Conservation (phyloP, 108 stramenopile species). For the Bacterosira constricta region DNA sequence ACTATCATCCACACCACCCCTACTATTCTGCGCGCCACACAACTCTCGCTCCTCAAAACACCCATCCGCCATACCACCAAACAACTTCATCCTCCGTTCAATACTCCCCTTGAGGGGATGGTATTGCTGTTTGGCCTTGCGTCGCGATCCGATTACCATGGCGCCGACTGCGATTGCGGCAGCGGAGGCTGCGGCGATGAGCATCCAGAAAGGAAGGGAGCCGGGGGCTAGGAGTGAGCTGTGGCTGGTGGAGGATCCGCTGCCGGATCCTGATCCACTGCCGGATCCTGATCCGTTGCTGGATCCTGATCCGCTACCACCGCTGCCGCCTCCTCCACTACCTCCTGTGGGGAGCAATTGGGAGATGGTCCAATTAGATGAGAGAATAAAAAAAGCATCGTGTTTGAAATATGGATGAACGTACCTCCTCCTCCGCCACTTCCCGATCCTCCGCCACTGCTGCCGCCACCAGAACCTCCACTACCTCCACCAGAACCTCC, state of each 20-base stretch:
- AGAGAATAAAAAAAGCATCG: no score
- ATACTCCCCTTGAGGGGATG: slow-evolving; percentile 44
- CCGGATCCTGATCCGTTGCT: neutral
- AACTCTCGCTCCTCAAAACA: slow-evolving; percentile 44
- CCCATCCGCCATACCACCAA: slow-evolving; percentile 37
- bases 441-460: neutral
- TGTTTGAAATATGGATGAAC: no score
- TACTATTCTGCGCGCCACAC: slow-evolving; percentile 29
- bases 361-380: no score
- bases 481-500: neutral
- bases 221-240: neutral
- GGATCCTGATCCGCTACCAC: slow-evolving; percentile 2
- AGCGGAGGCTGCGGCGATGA: slow-evolving; percentile 37
- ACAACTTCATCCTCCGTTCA: slow-evolving; percentile 40
- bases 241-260: neutral
- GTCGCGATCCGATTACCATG: slow-evolving; percentile 35
- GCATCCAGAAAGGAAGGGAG: slow-evolving; percentile 27
- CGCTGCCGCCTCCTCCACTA: slow-evolving; percentile 18
- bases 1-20: slow-evolving; percentile 3
- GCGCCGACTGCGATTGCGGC: slow-evolving; percentile 35
- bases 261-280: neutral
- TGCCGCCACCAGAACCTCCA: neutral
- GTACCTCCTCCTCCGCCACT: slow-evolving; percentile 6
- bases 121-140: slow-evolving; percentile 25
- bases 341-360: neutral